These are phyloP conservation scores for Xylaria sp. DNA, from an alignment of 2,329 filamentous ascomycete genomes.

Conservation along the genomic window DNA sequence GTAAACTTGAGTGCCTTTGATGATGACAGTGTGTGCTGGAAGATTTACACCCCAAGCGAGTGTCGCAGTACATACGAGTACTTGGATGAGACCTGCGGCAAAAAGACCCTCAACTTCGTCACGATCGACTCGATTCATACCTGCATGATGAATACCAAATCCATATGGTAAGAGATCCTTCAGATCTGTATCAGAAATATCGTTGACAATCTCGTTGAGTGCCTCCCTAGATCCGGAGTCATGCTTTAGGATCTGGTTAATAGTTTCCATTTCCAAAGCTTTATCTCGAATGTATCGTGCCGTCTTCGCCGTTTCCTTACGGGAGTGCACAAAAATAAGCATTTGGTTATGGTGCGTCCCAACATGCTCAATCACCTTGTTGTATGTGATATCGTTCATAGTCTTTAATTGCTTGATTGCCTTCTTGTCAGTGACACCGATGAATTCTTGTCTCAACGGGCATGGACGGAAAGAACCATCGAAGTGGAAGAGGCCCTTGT, in stretches of 20 bases:
- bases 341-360: slow-evolving; percentile 95
- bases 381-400: slow-evolving; percentile 99
- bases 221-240: slow-evolving; percentile 93
- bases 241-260: slow-evolving; percentile 91
- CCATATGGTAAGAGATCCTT: slow-evolving; percentile 97
- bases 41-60: slow-evolving; percentile 99
- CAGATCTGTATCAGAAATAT: slow-evolving; percentile 84
- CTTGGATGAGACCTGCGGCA: slow-evolving; percentile 88
- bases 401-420: slow-evolving; percentile 98
- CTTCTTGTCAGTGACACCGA: slow-evolving; percentile 97
- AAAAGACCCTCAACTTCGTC: slow-evolving; percentile 96
- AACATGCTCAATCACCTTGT: slow-evolving; percentile 95
- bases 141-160: slow-evolving; percentile 97
- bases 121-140: slow-evolving; percentile 95
- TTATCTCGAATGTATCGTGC: slow-evolving; percentile 96
- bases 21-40: slow-evolving; percentile 97
- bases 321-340: slow-evolving; percentile 98
- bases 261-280: slow-evolving; percentile 95
- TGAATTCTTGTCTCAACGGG: slow-evolving; percentile 94
- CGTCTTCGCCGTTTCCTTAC: slow-evolving; percentile 98
- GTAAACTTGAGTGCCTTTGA: slow-evolving; percentile 98
- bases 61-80: slow-evolving; percentile 97
- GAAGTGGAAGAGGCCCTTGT: slow-evolving; percentile 93
- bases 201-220: slow-evolving; percentile 83
- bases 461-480: slow-evolving; percentile 94